Base-by-base conservation (phyloP, 495 filamentous ascomycete species). In the Tetracladium setigerum region DNA sequence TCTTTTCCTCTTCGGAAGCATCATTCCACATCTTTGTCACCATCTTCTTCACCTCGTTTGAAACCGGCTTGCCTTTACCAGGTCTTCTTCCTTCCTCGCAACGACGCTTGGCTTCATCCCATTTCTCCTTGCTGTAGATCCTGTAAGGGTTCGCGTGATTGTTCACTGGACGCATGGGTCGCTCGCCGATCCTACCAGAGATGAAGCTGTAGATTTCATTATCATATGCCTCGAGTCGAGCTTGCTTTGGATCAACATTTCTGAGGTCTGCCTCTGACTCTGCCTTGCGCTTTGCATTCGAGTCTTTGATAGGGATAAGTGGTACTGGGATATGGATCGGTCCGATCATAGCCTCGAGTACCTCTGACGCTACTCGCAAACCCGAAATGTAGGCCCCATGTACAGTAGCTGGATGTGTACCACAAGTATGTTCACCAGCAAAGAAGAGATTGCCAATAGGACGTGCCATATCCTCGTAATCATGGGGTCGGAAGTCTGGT, bases 301-400 rank as follows among this genome's bases (percentile, higher is more conserved):
- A 68, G 27, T 74, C 72, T 42, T 83, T 87, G 7, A 82, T 82
- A 18, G 75, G 62, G 16, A 97, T 78, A 8, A 95, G 72, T 0
- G 89, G 90, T 13, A 65, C 68, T 7, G 87, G 82, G 8, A 95
- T 65, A 22, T 79, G 62, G 50, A 97, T 91, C 1, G 89, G 84
- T 2, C 92, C 94, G 38, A 89, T 62, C 55, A 95, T 73, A 8
- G 80, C 64, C 41, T 87, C 81, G 39, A 95, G 72, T 1, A 97
- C 74, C 49, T 97, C 89, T 14, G 86, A 77, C 2, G 94, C 92
- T 4, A 86, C 91, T 14, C 91, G 81, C 3, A 96, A 72, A 8
- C 92, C 92, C 7, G 89, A 94, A 16, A 99, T 78, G 62, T 95
- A 99, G 5, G 92, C 92, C 6, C 92, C 92, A 55, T 99, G 92